Conservation (phyloP, 2,329 filamentous ascomycete genomes). For the Davidsoniella australis region DNA sequence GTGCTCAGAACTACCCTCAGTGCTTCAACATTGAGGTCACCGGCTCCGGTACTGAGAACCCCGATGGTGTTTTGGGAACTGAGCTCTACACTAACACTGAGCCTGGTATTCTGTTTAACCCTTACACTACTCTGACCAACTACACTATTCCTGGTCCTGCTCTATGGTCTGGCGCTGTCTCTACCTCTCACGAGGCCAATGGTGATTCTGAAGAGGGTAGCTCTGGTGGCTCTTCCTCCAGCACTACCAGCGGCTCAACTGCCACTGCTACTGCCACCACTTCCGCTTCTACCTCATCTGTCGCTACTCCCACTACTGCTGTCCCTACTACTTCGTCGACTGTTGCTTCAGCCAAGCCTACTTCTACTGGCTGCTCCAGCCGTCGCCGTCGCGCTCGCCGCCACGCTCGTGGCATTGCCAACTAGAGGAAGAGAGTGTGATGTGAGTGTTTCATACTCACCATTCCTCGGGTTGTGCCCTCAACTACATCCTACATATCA, state of each 20-base stretch:
- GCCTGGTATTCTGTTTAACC: conserved; percentile 21
- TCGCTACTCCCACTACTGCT: background rate
- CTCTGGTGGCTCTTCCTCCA: background rate
- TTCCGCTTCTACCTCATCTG: background rate
- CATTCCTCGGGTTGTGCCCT: background rate
- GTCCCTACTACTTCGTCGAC: background rate
- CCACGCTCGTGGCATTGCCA: conserved; percentile 4
- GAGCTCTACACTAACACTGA: conserved; percentile 18
- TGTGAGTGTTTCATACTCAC: background rate
- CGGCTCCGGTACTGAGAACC: conserved; percentile 22
- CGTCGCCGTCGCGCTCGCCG: conserved; percentile 5
- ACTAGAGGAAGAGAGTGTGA: conserved; percentile 1
- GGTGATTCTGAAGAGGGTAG: conserved; percentile 9
- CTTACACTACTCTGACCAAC: conserved; percentile 16
- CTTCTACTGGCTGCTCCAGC: background rate
- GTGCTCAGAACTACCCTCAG: conserved; percentile 34
- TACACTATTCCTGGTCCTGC: conserved; percentile 18
- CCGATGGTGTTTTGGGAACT: conserved; percentile 19
- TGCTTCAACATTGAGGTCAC: conserved; percentile 31
- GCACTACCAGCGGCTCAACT: background rate
- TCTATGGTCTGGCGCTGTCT: conserved; percentile 13
- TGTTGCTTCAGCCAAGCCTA: background rate
- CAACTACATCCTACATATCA: too few relatives aligned
- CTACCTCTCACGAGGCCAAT: conserved; percentile 9
- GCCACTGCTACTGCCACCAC: background rate